Conservation (phyloP, 176 grass and related monocot genomes). For the Saccharum officinarum region DNA sequence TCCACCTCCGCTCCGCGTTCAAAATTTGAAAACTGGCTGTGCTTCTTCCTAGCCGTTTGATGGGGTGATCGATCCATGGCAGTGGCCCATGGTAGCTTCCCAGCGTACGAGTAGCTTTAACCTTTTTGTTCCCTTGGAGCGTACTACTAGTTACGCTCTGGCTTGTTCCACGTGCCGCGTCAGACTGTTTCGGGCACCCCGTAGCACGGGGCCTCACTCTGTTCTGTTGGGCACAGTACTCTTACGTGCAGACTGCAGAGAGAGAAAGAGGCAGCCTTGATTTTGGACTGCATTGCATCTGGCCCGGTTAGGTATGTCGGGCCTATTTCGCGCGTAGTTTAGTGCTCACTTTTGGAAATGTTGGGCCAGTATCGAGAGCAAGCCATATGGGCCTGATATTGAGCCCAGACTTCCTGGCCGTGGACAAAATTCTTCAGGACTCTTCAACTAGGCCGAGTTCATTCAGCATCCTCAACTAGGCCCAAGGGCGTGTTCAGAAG, state of each 20-base stretch:
- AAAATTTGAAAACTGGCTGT: constrained; percentile 14
- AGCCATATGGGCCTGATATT: not conserved
- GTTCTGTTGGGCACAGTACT: too few species aligned
- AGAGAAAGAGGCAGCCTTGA: not conserved
- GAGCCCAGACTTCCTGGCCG: not conserved
- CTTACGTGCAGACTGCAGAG: not conserved
- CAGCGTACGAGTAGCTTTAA: not conserved
- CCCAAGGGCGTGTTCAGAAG: not conserved
- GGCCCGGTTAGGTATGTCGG: not conserved
- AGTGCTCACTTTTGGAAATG: not conserved
- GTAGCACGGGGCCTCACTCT: too few species aligned
- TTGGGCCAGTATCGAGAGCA: not conserved
- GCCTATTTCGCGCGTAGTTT: not conserved
- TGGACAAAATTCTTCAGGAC: not conserved
- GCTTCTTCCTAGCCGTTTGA: constrained; percentile 31
- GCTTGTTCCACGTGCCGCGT: too few species aligned
- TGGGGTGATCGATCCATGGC: too few species aligned
- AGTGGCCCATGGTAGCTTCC: not conserved
- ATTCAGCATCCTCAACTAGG: too few species aligned
- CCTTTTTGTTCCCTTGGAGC: not conserved
- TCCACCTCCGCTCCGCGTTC: not conserved
- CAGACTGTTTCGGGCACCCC: too few species aligned
- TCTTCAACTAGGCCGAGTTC: not conserved
- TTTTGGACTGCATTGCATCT: not conserved
- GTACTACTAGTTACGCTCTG: not conserved